A percentile compares a stretch with the other conserved stretches of the same genome.
phyloP scores from a whole-genome alignment of 2,329 filamentous ascomycete genomes.

The Phaeosphaeriaceae sp. region DNA sequence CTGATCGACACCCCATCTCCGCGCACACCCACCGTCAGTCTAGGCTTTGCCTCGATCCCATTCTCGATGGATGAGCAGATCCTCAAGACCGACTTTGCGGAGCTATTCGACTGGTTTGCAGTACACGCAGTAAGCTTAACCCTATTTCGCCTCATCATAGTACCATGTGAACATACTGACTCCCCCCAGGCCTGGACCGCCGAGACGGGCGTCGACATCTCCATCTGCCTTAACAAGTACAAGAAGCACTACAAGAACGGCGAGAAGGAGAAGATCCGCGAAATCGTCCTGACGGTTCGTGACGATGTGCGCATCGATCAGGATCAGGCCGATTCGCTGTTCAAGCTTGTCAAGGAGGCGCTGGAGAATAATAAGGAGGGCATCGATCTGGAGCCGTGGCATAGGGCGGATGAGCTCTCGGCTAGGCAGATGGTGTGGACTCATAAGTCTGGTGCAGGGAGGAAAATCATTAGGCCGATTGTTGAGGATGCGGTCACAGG shows the following conservation, averaged over 20 bases:
- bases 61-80: conserved; percentile 57
- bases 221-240: conserved; percentile 56
- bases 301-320: conserved; percentile 55
- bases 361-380: conserved; percentile 49
- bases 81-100: conserved; percentile 54
- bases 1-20: conserved; percentile 56
- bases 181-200: conserved; percentile 52
- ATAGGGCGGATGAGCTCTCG: conserved; percentile 51
- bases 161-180: not conserved
- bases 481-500: conserved; percentile 53
- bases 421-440: conserved; percentile 57
- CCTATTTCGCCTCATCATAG: not conserved
- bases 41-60: conserved; percentile 56
- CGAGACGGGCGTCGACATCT: conserved; percentile 54
- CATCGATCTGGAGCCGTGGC: conserved; percentile 53
- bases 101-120: conserved; percentile 59
- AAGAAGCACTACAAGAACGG: conserved; percentile 48
- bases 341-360: conserved; percentile 50
- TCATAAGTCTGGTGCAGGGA: conserved; percentile 49
- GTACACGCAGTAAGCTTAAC: conserved; percentile 45
- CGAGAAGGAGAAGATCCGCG: conserved; percentile 56
- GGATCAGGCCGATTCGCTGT: conserved; percentile 53
- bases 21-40: conserved; percentile 54
- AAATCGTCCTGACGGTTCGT: conserved; percentile 55
- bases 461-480: conserved; percentile 55